phyloP scores from a whole-genome alignment of 2,329 filamentous ascomycete genomes.

The Knufia fluminis region DNA sequence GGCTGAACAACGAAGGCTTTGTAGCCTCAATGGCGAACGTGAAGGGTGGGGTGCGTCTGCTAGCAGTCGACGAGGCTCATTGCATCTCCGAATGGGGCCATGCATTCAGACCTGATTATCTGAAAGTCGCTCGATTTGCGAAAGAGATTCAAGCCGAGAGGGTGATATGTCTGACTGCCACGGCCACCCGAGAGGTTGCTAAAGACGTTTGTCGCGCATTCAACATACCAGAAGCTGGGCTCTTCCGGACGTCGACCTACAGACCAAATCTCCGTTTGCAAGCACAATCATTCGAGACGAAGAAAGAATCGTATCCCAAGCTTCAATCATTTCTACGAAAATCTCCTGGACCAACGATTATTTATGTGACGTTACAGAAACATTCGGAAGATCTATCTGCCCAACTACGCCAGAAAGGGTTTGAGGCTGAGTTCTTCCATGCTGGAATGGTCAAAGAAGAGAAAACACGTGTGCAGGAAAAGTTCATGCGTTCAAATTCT shows the following conservation, averaged over 20 bases:
- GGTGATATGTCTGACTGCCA: slow-evolving; percentile 85
- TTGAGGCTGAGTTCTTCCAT: slow-evolving; percentile 39
- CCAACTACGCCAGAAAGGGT: slow-evolving; percentile 26
- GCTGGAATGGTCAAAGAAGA: slow-evolving; percentile 61
- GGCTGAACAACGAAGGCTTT: slow-evolving; percentile 69
- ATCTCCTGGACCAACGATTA: slow-evolving; percentile 44
- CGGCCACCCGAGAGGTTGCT: slow-evolving; percentile 69
- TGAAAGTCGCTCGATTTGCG: slow-evolving; percentile 46
- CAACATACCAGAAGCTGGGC: slow-evolving; percentile 31
- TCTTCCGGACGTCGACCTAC: slow-evolving; percentile 73
- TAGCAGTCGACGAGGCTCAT: slow-evolving; percentile 88
- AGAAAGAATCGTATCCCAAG: slow-evolving; percentile 61
- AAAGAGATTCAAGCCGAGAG: slow-evolving; percentile 79
- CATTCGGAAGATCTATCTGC: slow-evolving; percentile 32
- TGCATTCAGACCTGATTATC: slow-evolving; percentile 80
- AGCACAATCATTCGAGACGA: background rate
- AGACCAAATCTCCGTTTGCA: slow-evolving; percentile 54
- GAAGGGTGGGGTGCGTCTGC: slow-evolving; percentile 48
- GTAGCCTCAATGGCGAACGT: slow-evolving; percentile 61
- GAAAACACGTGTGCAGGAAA: slow-evolving; percentile 47
- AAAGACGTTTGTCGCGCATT: slow-evolving; percentile 69
- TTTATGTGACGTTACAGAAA: slow-evolving; percentile 35
- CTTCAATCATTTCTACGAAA: slow-evolving; percentile 51
- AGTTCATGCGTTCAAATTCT: slow-evolving; percentile 16
- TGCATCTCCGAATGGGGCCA: slow-evolving; percentile 97